These are phyloP conservation scores for Trypanosoma caninum DNA, from an alignment of 208 protist genomes.

Conservation along the genomic window DNA sequence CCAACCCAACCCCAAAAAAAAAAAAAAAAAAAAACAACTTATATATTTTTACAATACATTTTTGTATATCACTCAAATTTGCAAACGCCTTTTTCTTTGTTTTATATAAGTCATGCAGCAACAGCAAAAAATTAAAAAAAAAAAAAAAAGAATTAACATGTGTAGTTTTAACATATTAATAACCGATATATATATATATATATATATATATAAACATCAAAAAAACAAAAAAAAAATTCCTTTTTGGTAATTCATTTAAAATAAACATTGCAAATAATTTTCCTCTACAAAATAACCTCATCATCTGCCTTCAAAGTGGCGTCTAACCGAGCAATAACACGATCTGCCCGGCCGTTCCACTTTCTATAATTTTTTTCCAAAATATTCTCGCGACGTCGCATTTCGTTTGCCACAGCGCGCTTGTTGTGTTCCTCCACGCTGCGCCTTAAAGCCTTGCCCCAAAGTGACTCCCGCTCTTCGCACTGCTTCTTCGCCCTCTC, in stretches of 20 bases:
- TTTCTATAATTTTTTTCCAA: constrained; percentile 59
- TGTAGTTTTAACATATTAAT: not conserved
- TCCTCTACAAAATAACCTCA: not conserved
- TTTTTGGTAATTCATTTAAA: constrained; percentile 1
- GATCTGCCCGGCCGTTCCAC: constrained; percentile 74
- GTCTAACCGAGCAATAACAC: constrained; percentile 65
- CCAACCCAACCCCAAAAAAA: not conserved
- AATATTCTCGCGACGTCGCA: constrained; percentile 33
- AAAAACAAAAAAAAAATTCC: constrained; percentile 13
- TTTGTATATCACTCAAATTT: too few species aligned
- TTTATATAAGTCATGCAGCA: not conserved
- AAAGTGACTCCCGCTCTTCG: constrained; percentile 25
- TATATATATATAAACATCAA: constrained; percentile 12
- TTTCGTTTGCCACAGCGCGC: constrained; percentile 41
- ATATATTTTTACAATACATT: too few species aligned
- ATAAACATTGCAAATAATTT: too few species aligned
- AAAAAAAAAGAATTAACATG: too few species aligned
- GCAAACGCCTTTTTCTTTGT: too few species aligned
- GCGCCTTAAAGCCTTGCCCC: constrained; percentile 32
- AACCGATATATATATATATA: not conserved
- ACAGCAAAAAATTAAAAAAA: constrained; percentile 8
- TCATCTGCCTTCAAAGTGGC: constrained; percentile 30
- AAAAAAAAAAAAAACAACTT: constrained; percentile 19
- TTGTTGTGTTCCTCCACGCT: constrained; percentile 45
- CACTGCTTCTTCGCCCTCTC: constrained; percentile 37